Conservation (phyloP, 345 rosid species). For the Toxicodendron radicans region DNA sequence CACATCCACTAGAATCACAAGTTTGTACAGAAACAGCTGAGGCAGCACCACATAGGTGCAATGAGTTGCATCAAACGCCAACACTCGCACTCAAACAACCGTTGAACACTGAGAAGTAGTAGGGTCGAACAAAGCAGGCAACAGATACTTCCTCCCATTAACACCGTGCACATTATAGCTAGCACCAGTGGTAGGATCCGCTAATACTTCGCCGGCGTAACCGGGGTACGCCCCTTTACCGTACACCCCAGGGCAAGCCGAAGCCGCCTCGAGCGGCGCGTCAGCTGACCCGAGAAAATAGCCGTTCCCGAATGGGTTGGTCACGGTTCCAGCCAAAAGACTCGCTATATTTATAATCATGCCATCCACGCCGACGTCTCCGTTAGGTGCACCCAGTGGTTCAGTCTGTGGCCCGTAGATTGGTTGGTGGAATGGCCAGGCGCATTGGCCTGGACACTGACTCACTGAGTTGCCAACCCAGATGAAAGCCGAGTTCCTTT, state of each 20-base stretch:
- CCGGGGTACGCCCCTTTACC: slow-evolving; percentile 48
- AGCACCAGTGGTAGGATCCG: slow-evolving; percentile 33
- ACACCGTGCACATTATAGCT: slow-evolving; percentile 44
- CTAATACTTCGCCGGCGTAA: slow-evolving; percentile 37
- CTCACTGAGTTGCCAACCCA: slow-evolving; percentile 44
- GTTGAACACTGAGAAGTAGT: slow-evolving; percentile 37
- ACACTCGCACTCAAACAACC: slow-evolving; percentile 11
- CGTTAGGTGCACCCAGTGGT: slow-evolving; percentile 40
- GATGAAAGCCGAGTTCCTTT: slow-evolving; percentile 24
- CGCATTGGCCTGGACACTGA: slow-evolving; percentile 54
- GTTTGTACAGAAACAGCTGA: background rate
- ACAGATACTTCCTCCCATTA: slow-evolving; percentile 35
- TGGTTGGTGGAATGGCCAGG: slow-evolving; percentile 51
- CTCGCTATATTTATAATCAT: slow-evolving; percentile 40
- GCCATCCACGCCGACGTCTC: slow-evolving; percentile 45
- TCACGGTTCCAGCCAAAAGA: slow-evolving; percentile 40
- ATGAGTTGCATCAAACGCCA: background rate
- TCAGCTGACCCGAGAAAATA: slow-evolving; percentile 29
- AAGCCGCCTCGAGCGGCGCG: slow-evolving; percentile 31
- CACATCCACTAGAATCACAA: background rate
- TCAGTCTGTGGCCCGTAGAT: slow-evolving; percentile 44
- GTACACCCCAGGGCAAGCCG: slow-evolving; percentile 40
- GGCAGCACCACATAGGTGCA: background rate
- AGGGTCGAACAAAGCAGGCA: slow-evolving; percentile 42
- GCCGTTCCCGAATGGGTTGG: slow-evolving; percentile 41